Evolutionary conservation across 352 stramenopile species (phyloP), one percentile per base, ranked within the genome.

Genomic region (Phytophthora ramorum): DNA sequence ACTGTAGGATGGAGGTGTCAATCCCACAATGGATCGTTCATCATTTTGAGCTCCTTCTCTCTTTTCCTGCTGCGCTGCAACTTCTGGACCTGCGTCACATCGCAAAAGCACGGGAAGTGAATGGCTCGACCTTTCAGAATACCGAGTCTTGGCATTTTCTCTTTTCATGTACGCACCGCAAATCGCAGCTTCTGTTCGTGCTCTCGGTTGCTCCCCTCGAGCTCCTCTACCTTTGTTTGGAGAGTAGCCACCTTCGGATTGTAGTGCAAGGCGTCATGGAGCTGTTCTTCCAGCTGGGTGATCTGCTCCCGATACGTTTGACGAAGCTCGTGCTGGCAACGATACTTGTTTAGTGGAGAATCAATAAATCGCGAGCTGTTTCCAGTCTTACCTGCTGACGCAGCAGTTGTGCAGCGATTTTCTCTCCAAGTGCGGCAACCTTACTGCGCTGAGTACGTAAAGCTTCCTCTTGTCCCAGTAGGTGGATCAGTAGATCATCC

Each of bases 11-110:
- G 24, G 54, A 63, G 26, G 17, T 68, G 43, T 72, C 47, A 72
- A 69, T 89, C 81, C 83, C 84, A 94, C 13, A 95, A 74, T 44
- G 83, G 83, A 71, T 92, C 81, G 37, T 86, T 78, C 63, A 88
- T 72, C 45, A 69, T 67, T 52, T 89, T 81, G 52, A 93, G 72
- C 44, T 88, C 80, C 16, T 85, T 85, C 56, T 92, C 83, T 24
- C 85, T 73, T 55, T 86, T 76, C 14, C 85, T 75, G 69, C 83
- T 93, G 30, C 79, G 85, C 47, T 90, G 81, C 14, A 92, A 78
- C 57, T 93, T 92, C 63, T 90, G 77, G 22, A 87, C 73, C 82
- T 91, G 63, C 9, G 26, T 12, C 17, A 35, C 26, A 54, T 56
- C 20, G 14, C 38, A 54, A 46, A 17, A 20, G 7, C 37, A 43